Conservation (phyloP, 257 asterid genomes). For the Mentha longifolia region DNA sequence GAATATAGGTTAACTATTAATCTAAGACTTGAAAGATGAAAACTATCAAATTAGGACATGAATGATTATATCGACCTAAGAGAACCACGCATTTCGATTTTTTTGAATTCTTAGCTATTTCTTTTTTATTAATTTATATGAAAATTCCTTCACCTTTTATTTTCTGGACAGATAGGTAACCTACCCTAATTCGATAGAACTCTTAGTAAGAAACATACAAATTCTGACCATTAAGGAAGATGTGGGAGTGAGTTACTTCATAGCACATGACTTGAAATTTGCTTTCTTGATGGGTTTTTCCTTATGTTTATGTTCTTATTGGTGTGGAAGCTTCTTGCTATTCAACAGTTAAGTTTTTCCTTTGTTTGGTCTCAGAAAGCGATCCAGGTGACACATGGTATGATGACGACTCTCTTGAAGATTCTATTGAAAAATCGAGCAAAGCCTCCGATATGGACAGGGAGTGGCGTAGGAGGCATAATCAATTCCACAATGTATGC, state of each 20-base stretch:
- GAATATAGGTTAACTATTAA: background rate
- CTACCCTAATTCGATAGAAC: background rate
- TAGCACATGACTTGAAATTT: slow-evolving; percentile 5
- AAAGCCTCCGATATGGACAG: slow-evolving; percentile 62
- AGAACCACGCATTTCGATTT: background rate
- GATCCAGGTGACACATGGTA: slow-evolving; percentile 63
- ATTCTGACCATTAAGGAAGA: background rate
- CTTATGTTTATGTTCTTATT: slow-evolving; percentile 14
- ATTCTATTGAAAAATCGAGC: slow-evolving; percentile 39
- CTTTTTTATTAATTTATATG: background rate
- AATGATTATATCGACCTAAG: background rate
- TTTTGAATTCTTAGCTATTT: no score
- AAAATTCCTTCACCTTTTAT: background rate
- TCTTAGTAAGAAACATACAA: background rate
- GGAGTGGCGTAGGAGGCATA: slow-evolving; percentile 75
- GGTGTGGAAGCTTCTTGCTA: background rate
- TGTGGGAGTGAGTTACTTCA: background rate
- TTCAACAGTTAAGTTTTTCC: background rate
- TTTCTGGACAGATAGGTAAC: background rate
- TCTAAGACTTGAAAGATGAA: background rate
- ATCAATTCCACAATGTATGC: slow-evolving; percentile 81
- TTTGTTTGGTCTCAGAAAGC: slow-evolving; percentile 43
- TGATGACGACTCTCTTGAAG: slow-evolving; percentile 61
- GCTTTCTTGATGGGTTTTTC: slow-evolving; percentile 14
- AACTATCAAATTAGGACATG: background rate